Evolutionary conservation across 257 asterid genomes (phyloP).

Genomic region (Rubia yunnanensis): DNA sequence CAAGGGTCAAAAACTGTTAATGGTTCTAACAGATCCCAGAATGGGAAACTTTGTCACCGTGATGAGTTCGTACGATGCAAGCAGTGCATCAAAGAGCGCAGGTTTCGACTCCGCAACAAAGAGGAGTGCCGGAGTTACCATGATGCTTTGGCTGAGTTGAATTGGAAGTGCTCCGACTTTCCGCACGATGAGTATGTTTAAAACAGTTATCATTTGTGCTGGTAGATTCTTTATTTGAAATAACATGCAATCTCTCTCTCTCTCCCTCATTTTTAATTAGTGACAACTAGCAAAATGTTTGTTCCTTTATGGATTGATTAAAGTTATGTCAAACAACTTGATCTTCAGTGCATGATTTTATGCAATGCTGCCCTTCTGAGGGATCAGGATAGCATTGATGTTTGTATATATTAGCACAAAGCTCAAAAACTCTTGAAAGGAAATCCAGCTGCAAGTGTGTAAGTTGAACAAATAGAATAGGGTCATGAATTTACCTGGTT

Average conservation of each 20-base stretch:
- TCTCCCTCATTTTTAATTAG: neutral
- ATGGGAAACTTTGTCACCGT: slow-evolving; percentile 30
- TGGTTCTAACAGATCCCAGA: slow-evolving; percentile 29
- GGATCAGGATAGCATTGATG: neutral
- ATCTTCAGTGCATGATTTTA: neutral
- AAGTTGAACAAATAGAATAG: neutral
- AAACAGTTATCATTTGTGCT: neutral
- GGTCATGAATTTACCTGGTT: neutral
- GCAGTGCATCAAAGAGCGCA: slow-evolving; percentile 34
- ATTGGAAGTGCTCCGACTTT: slow-evolving; percentile 44
- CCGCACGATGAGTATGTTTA: slow-evolving; percentile 39
- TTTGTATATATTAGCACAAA: neutral
- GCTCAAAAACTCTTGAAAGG: neutral
- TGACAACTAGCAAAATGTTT: neutral
- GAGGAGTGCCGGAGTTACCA: slow-evolving; percentile 46
- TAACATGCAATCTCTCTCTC: neutral
- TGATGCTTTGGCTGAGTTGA: slow-evolving; percentile 31
- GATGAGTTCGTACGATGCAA: slow-evolving; percentile 42
- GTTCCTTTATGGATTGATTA: neutral
- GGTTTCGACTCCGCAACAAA: slow-evolving; percentile 43
- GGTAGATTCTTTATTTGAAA: neutral
- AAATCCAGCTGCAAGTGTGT: neutral
- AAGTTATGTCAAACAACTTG: neutral
- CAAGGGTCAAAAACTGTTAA: slow-evolving; percentile 34
- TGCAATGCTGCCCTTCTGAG: neutral